Percentiles rank a stretch among this genome's conserved stretches.
phyloP scores from a whole-genome alignment of 2,329 filamentous ascomycete species.

The Venturia aucupariae region DNA sequence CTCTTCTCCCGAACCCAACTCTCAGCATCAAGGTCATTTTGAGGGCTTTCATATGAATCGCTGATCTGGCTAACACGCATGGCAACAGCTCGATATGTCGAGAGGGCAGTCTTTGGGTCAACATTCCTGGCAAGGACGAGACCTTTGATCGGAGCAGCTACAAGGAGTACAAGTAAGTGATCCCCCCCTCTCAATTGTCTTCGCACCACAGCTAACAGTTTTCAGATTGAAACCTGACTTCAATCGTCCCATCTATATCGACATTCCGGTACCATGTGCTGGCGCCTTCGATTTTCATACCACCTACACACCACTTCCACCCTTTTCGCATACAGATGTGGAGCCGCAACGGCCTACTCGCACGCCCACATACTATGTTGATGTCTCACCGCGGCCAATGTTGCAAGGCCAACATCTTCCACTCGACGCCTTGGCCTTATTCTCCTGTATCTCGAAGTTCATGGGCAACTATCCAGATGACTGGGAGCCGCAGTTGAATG shows the following conservation, averaged over 20 bases:
- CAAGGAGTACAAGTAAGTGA: slow-evolving; percentile 74
- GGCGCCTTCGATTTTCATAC: slow-evolving; percentile 93
- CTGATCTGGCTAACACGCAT: too few species aligned
- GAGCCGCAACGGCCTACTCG: slow-evolving; percentile 47
- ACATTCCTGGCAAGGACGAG: slow-evolving; percentile 70
- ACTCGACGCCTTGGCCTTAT: slow-evolving; percentile 78
- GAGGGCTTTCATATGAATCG: too few species aligned
- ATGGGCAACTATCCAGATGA: slow-evolving; percentile 87
- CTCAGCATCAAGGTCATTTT: too few species aligned
- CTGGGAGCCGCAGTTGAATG: slow-evolving; percentile 81
- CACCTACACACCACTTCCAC: slow-evolving; percentile 79
- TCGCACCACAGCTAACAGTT: background rate
- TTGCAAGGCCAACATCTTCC: slow-evolving; percentile 68
- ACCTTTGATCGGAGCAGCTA: slow-evolving; percentile 72
- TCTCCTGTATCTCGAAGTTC: slow-evolving; percentile 94
- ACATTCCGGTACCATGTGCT: slow-evolving; percentile 70
- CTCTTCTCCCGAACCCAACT: too few species aligned
- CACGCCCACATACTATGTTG: slow-evolving; percentile 81
- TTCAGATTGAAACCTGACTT: slow-evolving; percentile 79
- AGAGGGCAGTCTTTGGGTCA: slow-evolving; percentile 92
- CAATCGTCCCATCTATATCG: slow-evolving; percentile 83
- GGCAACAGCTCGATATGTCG: slow-evolving; percentile 93
- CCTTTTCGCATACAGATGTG: slow-evolving; percentile 53
- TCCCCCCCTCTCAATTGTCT: background rate
- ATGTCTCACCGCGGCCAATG: slow-evolving; percentile 74